phyloP scores from a whole-genome alignment of 495 filamentous ascomycete genomes.

The Glonium stellatum region DNA sequence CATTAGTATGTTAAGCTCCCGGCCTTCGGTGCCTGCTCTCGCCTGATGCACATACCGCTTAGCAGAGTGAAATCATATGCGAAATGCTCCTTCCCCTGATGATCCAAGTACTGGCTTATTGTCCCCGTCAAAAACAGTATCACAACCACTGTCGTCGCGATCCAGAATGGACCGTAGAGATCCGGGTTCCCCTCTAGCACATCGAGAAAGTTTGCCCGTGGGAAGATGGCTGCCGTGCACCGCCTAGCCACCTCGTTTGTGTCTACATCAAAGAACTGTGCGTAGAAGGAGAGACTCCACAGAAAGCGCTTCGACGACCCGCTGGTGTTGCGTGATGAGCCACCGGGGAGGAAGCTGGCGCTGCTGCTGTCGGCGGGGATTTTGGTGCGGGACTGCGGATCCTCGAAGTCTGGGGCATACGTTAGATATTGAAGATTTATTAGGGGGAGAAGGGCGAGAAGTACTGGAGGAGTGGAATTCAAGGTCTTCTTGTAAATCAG shows the following conservation, averaged over 20 bases:
- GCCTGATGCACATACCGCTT: slow-evolving; percentile 31
- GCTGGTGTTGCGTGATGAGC: slow-evolving; percentile 13
- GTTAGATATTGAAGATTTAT: not conserved
- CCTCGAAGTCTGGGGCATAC: slow-evolving; percentile 45
- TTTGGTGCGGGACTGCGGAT: slow-evolving; percentile 47
- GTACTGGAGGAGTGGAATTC: slow-evolving; percentile 93
- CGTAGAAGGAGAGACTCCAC: slow-evolving; percentile 89
- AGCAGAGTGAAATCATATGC: slow-evolving; percentile 85
- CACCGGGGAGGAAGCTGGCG: slow-evolving; percentile 29
- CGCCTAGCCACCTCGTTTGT: slow-evolving; percentile 77
- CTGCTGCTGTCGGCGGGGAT: slow-evolving; percentile 56
- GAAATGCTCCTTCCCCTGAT: slow-evolving; percentile 53
- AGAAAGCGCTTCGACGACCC: slow-evolving; percentile 67
- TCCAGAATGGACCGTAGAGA: slow-evolving; percentile 94
- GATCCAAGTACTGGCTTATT: slow-evolving; percentile 77
- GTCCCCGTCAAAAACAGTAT: slow-evolving; percentile 94
- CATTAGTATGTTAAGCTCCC: too few relatives aligned
- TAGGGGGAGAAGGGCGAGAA: slow-evolving; percentile 11
- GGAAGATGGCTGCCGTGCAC: slow-evolving; percentile 77
- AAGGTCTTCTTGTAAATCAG: slow-evolving; percentile 95
- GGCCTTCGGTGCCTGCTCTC: not conserved
- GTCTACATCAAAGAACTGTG: slow-evolving; percentile 96
- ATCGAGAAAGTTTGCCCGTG: slow-evolving; percentile 89
- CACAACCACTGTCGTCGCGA: slow-evolving; percentile 93
- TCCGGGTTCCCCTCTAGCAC: slow-evolving; percentile 96